Evolutionary conservation across 1,139 yeast genomes (phyloP).

Genomic region (Suzukiozyma palmioleophila): DNA sequence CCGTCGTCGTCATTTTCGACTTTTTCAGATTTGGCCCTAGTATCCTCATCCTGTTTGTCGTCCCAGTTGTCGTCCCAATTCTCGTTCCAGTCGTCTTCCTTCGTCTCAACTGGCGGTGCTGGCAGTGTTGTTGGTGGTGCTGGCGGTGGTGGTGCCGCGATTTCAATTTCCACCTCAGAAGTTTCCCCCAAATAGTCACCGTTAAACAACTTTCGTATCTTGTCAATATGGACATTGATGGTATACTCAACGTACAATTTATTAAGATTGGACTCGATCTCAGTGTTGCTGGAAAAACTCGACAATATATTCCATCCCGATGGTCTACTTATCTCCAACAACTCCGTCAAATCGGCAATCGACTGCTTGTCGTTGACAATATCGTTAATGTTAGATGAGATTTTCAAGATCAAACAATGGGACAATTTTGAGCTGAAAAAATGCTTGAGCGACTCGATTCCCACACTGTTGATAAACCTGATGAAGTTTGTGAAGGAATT

Average conservation of each 20-base stretch:
- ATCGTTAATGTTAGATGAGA: conserved; percentile 26
- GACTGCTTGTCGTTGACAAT: conserved; percentile 18
- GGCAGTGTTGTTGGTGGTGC: background rate
- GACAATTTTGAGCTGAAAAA: conserved; percentile 28
- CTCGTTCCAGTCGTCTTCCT: conserved; percentile 10
- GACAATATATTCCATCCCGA: conserved; percentile 26
- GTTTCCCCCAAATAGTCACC: conserved; percentile 9
- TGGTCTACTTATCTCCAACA: conserved; percentile 19
- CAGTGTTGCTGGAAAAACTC: conserved; percentile 13
- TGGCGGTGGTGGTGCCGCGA: conserved; percentile 2
- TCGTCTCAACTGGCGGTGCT: conserved; percentile 2
- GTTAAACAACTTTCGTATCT: conserved; percentile 17
- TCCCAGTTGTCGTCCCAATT: conserved; percentile 11
- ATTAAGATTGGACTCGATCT: conserved; percentile 21
- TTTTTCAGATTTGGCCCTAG: too few species aligned
- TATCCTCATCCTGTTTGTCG: conserved; percentile 5
- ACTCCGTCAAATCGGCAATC: conserved; percentile 18
- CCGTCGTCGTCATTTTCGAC: conserved; percentile 8
- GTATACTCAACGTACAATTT: conserved; percentile 29
- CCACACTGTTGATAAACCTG: conserved; percentile 25
- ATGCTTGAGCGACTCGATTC: conserved; percentile 20
- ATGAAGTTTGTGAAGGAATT: conserved; percentile 25
- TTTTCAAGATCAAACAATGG: conserved; percentile 22
- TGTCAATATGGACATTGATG: conserved; percentile 22
- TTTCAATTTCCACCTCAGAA: conserved; percentile 11